Base-by-base conservation (phyloP, 2,329 filamentous ascomycete species). In the Neofusicoccum umdonicola region DNA sequence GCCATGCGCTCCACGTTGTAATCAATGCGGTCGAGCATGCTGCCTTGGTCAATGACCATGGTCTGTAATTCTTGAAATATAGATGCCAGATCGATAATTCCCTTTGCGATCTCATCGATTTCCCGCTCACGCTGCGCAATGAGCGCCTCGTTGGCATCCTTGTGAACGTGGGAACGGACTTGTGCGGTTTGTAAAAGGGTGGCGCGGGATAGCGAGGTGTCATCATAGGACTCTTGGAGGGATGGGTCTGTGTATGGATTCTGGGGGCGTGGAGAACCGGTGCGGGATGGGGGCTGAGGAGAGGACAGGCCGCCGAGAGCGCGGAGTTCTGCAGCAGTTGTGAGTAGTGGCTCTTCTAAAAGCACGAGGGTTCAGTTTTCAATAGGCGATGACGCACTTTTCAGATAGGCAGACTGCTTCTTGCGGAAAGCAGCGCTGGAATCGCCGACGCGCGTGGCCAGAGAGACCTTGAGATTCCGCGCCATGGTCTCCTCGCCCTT, bases 1-100 rank as follows among this genome's bases (percentile, higher is more conserved):
- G 88, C 87, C 91, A 98, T 97, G 67, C 90, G 86, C 79, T 99
- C 95, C 62, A 99, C 93, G 72, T 99, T 99, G 80, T 97, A 99
- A 68, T 84, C 82, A 66, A 84, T 83, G 42, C 82, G 78, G 65
- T 84, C 82, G 11, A 84, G 74, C 73, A 84, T 79, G 63, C 77
- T 82, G 34, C 82, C 82, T 68, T 84, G 82, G 67, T 84, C 82
- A 50, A 84, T 84, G 65, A 84, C 92, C 93, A 99, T 98, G 54
- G 85, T 89, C 78, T 99, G 95, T 35, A 99, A 82, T 72, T 99
- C 95, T 67, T 96, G 92, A 81, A 99, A 99, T 58, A 99, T 92
- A 76, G 97, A 95, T 3, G 94, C 92, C 7, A 99, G 83, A 75
- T 98, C 94, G 72, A 99, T 98, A 77, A 99, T 98, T 65, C 95